A percentile compares a stretch with the other conserved stretches of the same genome.
Conservation (phyloP, 352 stramenopile genomes). For the Pythium biforme region DNA sequence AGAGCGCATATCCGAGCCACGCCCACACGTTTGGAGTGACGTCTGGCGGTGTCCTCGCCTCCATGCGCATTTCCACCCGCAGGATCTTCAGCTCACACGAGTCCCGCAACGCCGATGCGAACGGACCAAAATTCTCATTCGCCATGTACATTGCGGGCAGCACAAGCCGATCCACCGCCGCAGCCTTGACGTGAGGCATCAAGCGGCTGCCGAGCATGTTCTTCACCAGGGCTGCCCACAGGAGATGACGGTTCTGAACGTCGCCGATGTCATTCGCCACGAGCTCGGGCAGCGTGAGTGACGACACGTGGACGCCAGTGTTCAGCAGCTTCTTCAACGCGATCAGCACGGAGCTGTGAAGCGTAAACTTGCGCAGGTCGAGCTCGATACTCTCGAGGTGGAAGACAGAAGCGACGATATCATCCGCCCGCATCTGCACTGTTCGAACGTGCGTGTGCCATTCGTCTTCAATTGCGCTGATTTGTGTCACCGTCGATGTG, state of each 20-base stretch:
- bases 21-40: neutral
- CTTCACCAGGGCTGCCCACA: neutral
- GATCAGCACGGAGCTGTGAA: neutral
- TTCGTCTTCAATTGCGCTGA: neutral
- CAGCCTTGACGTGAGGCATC: neutral
- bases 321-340: neutral
- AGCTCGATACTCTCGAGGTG: slow-evolving; percentile 1
- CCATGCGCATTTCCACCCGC: neutral
- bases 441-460: neutral
- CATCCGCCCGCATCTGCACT: neutral
- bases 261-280: neutral
- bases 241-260: neutral
- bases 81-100: neutral
- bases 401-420: neutral
- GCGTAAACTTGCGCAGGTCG: slow-evolving; percentile 6
- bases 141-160: neutral
- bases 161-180: neutral
- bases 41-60: neutral
- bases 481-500: neutral
- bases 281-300: neutral
- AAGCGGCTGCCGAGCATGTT: neutral
- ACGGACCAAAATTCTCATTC: neutral
- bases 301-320: neutral
- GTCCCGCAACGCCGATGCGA: neutral
- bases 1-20: neutral